Conservation (phyloP, 352 stramenopile species). For the Aphanomyces astaci region DNA sequence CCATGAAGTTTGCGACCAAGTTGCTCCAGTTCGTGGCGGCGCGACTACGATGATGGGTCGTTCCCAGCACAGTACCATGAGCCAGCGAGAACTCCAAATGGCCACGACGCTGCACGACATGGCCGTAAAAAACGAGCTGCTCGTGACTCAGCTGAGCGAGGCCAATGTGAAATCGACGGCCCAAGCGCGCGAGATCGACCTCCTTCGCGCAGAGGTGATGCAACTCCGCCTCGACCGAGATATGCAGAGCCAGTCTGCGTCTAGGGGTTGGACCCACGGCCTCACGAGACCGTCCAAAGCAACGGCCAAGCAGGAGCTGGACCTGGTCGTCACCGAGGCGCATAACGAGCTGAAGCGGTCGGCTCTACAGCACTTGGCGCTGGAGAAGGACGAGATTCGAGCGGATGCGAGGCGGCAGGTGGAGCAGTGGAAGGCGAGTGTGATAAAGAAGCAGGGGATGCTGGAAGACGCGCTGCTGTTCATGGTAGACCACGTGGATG, state of each 20-base stretch:
- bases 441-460: conserved; percentile 12
- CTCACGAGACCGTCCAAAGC: not conserved
- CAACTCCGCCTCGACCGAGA: not conserved
- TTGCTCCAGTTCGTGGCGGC: too few species aligned
- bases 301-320: not conserved
- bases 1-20: too few species aligned
- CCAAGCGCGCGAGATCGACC: not conserved
- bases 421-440: not conserved
- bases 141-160: not conserved
- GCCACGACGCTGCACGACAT: not conserved
- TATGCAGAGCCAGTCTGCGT: not conserved
- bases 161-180: not conserved
- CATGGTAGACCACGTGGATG: conserved; percentile 13
- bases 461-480: conserved; percentile 8
- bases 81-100: conserved; percentile 9
- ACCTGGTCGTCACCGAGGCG: not conserved
- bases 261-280: not conserved
- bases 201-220: not conserved
- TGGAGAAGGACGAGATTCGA: not conserved
- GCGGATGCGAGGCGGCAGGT: not conserved
- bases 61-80: not conserved
- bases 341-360: not conserved
- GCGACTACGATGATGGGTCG: too few species aligned
- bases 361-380: not conserved
- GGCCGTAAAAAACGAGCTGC: conserved; percentile 4